Conservation (phyloP, 2,329 filamentous ascomycete genomes). For the Talaromyces sp. region DNA sequence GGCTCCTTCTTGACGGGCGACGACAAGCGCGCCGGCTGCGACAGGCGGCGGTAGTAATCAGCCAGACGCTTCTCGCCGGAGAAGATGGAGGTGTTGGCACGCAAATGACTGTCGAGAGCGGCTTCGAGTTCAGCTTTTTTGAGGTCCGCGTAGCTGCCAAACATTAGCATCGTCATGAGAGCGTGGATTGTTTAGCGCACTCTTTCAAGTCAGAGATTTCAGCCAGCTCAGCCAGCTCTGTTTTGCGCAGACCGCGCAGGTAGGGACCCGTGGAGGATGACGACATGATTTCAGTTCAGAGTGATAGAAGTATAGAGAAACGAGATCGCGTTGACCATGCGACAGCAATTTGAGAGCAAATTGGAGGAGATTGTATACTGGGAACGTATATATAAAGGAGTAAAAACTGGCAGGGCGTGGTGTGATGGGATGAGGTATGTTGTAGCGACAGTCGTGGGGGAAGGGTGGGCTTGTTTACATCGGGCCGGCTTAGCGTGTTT, state of each 20-base stretch:
- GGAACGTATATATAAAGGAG: background rate
- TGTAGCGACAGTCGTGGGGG: background rate
- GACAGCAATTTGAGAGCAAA: slow-evolving; percentile 31
- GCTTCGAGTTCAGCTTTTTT: slow-evolving; percentile 78
- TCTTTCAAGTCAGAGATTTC: slow-evolving; percentile 66
- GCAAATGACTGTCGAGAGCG: slow-evolving; percentile 69
- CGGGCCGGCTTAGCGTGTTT: slow-evolving; percentile 23
- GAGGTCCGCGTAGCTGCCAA: slow-evolving; percentile 60
- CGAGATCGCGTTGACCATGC: slow-evolving; percentile 49
- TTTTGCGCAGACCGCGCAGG: slow-evolving; percentile 78
- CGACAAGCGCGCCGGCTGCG: slow-evolving; percentile 32
- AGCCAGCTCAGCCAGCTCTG: slow-evolving; percentile 71
- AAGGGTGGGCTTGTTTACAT: slow-evolving; percentile 30
- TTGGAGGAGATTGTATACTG: too few relatives aligned
- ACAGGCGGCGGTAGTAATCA: slow-evolving; percentile 66
- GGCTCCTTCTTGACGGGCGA: slow-evolving; percentile 52
- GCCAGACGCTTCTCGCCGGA: slow-evolving; percentile 61
- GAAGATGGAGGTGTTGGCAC: slow-evolving; percentile 64
- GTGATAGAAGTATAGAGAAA: slow-evolving; percentile 14
- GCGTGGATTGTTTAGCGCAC: slow-evolving; percentile 51
- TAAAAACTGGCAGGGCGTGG: background rate
- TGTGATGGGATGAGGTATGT: background rate
- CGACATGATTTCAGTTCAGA: slow-evolving; percentile 26
- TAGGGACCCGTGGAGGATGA: slow-evolving; percentile 68
- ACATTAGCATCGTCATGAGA: background rate